These are phyloP conservation scores for Coniella lustricola DNA, from an alignment of 2,329 filamentous ascomycete genomes.

Conservation along the genomic window DNA sequence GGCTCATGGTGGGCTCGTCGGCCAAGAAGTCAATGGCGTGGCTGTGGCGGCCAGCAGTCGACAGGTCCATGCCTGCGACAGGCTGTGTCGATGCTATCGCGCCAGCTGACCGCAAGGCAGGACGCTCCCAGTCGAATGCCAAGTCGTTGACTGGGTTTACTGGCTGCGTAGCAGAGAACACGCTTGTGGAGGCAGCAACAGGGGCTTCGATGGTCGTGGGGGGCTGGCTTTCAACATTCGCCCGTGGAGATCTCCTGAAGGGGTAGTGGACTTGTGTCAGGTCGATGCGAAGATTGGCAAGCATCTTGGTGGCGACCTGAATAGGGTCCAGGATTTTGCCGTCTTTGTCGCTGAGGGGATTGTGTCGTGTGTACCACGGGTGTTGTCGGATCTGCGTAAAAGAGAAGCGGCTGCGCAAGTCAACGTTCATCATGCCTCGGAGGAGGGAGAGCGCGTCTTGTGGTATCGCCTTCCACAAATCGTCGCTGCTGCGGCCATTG, in stretches of 20 bases:
- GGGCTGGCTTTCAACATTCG: constrained; percentile 59
- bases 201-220: constrained; percentile 15
- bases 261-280: constrained; percentile 62
- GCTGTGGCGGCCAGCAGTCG: constrained; percentile 29
- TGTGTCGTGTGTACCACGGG: constrained; percentile 86
- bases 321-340: constrained; percentile 74
- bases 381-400: constrained; percentile 82
- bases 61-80: constrained; percentile 28
- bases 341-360: constrained; percentile 66
- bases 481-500: constrained; percentile 74
- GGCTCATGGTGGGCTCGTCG: constrained; percentile 78
- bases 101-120: constrained; percentile 44
- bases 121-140: constrained; percentile 83
- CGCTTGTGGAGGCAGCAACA: constrained; percentile 31
- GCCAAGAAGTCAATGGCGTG: constrained; percentile 55
- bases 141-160: constrained; percentile 68
- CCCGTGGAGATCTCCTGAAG: constrained; percentile 44
- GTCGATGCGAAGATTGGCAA: constrained; percentile 84
- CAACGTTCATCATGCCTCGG: constrained; percentile 85
- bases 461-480: constrained; percentile 77
- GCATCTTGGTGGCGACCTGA: constrained; percentile 86
- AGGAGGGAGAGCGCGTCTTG: constrained; percentile 70
- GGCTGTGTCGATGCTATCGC: constrained; percentile 46
- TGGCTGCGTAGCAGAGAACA: constrained; percentile 78
- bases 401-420: constrained; percentile 69